Base-by-base conservation (phyloP, 23 red algal species). In the Gracilaria caudata region DNA sequence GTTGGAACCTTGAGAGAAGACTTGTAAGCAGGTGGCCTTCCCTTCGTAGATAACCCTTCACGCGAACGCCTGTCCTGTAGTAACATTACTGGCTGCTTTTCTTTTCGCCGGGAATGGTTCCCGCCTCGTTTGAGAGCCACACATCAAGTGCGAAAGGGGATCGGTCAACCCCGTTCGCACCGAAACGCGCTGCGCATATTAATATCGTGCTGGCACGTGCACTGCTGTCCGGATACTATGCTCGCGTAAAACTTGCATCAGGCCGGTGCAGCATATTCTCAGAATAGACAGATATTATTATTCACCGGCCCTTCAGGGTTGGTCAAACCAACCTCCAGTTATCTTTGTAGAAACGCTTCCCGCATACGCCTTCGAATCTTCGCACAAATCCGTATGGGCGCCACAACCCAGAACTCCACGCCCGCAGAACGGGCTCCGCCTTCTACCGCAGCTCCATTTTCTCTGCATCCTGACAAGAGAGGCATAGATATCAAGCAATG, bases 401-500 rank as follows among this genome's bases (percentile, higher is more conserved):
- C 70, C 20, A 46, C 70, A 43, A 75, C 39, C 20, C n/a, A 75
- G 7, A 10, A 3, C 20, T 38, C 70, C 0, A 7, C 19, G 25
- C 0, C 33, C 40, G 2, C 24, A 19, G 43, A 34, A 30, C 39
- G 43, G 4, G 21, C 70, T 24, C 70, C 70, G 37, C 21, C 70
- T 45, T n/a, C 70, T 9, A 10, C 21, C 0, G 20, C 38, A 41
- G 39, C 39, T 25, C 37, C 37, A 12, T 80, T 60, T 51, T 60
- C 77, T 25, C 56, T 54, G 21, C 56, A 57, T 14, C 1, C 35
- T 2, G 73, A 89, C 75, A 77, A 33, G 33, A 82, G 40, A 20
- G 78, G 87, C 6, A 91, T 91, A 21, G 87, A 91, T n/a, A 82
- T 82, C 29, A 70, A 75, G 54, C 47, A 74, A 43, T 91, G 87